Percentiles rank a stretch among this genome's conserved stretches.
Conservation (phyloP, 108 stramenopile genomes). For the Poteriospumella lacustris region DNA sequence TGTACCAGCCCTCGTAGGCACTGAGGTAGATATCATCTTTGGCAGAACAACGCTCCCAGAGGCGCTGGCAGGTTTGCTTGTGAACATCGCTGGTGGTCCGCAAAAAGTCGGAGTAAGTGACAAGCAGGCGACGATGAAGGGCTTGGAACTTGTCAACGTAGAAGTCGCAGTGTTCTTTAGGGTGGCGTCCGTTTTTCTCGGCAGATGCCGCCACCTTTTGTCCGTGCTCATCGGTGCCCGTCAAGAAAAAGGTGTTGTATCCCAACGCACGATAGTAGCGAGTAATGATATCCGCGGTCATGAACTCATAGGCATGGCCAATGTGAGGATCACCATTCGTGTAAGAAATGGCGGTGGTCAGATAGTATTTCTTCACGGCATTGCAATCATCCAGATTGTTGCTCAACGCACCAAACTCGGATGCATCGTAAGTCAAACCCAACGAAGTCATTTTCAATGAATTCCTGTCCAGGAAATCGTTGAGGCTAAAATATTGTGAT, state of each 20-base stretch:
- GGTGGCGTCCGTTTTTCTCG: slow-evolving; percentile 63
- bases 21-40: slow-evolving; percentile 80
- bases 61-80: slow-evolving; percentile 62
- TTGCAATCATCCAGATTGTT: background rate
- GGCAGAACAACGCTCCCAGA: slow-evolving; percentile 68
- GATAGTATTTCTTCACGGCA: background rate
- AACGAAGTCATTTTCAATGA: background rate
- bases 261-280: slow-evolving; percentile 86
- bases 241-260: slow-evolving; percentile 41
- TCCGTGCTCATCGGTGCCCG: slow-evolving; percentile 66
- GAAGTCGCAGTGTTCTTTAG: slow-evolving; percentile 85
- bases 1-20: slow-evolving; percentile 94
- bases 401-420: background rate
- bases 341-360: slow-evolving; percentile 97
- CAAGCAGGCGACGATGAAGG: slow-evolving; percentile 54
- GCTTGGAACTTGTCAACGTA: slow-evolving; percentile 54
- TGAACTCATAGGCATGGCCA: slow-evolving; percentile 94
- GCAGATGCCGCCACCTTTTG: slow-evolving; percentile 91
- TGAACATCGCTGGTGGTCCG: slow-evolving; percentile 82
- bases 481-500: no score
- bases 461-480: no score
- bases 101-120: slow-evolving; percentile 78
- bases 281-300: slow-evolving; percentile 89
- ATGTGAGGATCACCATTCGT: slow-evolving; percentile 97
- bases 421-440: background rate